Base-by-base conservation (phyloP, 2,329 filamentous ascomycete genomes). In the Phaeosphaeriaceae sp. region DNA sequence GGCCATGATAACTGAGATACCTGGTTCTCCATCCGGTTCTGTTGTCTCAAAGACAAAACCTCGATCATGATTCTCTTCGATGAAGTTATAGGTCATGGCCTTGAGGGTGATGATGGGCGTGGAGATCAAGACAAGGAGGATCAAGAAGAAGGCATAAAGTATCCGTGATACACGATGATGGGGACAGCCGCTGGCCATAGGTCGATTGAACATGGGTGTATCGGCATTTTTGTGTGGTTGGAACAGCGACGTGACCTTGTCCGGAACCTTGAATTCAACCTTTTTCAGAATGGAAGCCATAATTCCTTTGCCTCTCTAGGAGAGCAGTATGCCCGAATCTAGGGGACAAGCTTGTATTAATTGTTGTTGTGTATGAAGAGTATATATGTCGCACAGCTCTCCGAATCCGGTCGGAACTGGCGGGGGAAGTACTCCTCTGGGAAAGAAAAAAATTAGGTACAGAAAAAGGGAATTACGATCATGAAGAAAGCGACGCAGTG, bases 61-160 rank as follows among this genome's bases (percentile, higher is more conserved):
- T n/a, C 48, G 64, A 37, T 63, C 60, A 3, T 44, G 47, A 32
- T 72, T 72, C 40, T 65, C 63, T 33, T 70, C 65, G 41, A 71
- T 62, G 55, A 73, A 73, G 44, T 52, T 61, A 39, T 69, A 62
- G 2, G 67, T 70, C 33, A 64, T 55, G 1, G 61, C 64, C 34
- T 70, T 68, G 18, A 72, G 58, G 0, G 48, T 53, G 34, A 73
- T 58, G 17, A 65, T 54, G 9, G 55, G 49, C 13, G 55, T 53
- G 0, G 66, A 56, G 17, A 66, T 52, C 2, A 48, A 11, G 26
- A 68, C 26, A 11, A 68, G 56, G 4, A 61, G 4, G 0, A 56
- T 30, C n/a, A 70, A 57, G 2, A 57, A 48, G 8, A 57, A 20
- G 20, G 51, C 32, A 42, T 66, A 62, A 2, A 70, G 39, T 1